phyloP scores from a whole-genome alignment of 2,329 filamentous ascomycete genomes.

The Arthrobotrys megalospora region DNA sequence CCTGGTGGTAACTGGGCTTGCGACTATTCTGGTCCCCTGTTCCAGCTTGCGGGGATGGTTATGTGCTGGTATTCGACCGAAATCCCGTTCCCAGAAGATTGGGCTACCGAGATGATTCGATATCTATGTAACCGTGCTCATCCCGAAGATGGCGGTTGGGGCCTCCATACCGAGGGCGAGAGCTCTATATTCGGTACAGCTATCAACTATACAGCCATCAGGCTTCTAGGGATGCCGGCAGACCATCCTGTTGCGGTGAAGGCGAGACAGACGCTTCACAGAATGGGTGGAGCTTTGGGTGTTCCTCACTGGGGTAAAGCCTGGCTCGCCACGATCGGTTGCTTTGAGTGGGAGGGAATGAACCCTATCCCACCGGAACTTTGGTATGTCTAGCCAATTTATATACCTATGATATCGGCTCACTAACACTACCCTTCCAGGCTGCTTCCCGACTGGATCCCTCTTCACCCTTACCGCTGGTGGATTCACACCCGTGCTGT shows the following conservation, averaged over 20 bases:
- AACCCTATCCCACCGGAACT: slow-evolving; percentile 94
- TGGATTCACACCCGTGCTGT: slow-evolving; percentile 99
- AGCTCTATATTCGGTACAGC: slow-evolving; percentile 91
- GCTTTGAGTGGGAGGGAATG: slow-evolving; percentile 90
- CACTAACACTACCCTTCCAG: slow-evolving; percentile 65
- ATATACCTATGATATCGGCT: neutral
- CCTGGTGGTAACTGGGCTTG: slow-evolving; percentile 94
- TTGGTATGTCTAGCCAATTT: slow-evolving; percentile 73
- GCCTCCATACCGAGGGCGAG: slow-evolving; percentile 92
- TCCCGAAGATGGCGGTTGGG: slow-evolving; percentile 94
- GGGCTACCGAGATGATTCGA: slow-evolving; percentile 89
- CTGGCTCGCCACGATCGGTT: slow-evolving; percentile 87
- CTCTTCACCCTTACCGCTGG: slow-evolving; percentile 92
- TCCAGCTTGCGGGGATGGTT: slow-evolving; percentile 87
- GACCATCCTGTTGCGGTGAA: slow-evolving; percentile 89
- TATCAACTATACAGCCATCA: slow-evolving; percentile 87
- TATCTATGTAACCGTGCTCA: slow-evolving; percentile 90
- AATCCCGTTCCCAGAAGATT: slow-evolving; percentile 84
- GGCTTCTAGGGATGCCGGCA: slow-evolving; percentile 84
- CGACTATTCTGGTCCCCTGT: slow-evolving; percentile 98
- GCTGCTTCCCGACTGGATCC: slow-evolving; percentile 89
- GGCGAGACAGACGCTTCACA: slow-evolving; percentile 84
- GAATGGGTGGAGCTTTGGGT: slow-evolving; percentile 85
- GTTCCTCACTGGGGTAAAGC: slow-evolving; percentile 98
- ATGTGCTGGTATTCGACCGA: slow-evolving; percentile 90